Base-by-base conservation (phyloP, 495 filamentous ascomycete species). In the Neurospora cerealis region DNA sequence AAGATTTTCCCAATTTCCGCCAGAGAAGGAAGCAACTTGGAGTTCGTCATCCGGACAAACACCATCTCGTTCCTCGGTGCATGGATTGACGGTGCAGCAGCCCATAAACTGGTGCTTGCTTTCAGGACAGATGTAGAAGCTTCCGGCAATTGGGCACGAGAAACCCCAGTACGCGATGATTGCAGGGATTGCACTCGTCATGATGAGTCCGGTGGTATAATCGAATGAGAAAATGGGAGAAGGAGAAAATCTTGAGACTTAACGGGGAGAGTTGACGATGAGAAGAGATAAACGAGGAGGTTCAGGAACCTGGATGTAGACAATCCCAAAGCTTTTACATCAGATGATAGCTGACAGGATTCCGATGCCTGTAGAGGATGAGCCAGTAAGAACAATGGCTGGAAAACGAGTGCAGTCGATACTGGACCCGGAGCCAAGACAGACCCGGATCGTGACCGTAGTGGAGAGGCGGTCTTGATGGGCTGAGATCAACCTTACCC, bases 41-140 rank as follows among this genome's bases (percentile, higher is more conserved):
- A 83, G 76, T 5, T 73, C 17, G 17, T 66, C 71, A 4, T 44
- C 54, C 10, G 78, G 78, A 34, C 81, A 83, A 17, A 40, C 34
- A 7, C 80, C 54, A 34, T 19, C 74, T 4, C 75, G 72, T 8
- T 75, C 78, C 19, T 75, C 76, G 11, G 71, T 71, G 70, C 81
- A 83, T 4, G 82, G 81, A 32, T 83, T 36, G 69, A 70, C 74
- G 38, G 73, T 77, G 69, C 82, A 83, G 71, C 82, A 83, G 1
- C 82, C 82, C 8, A 83, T 19, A 60, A 83, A 83, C 37, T 77
- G 70, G n/a, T 69, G 48, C 6, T 38, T 66, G 7, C 44, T 73
- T 10, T 76, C 70, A 13, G 70, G 40, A 73, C 82, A 83, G 28
- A 79, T 77, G 71, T 83, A 79, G 70, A 80, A 81, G 1, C 36